Evolutionary conservation across 164 flowering plant species (phyloP).

Genomic region (Magnolia changhungtana): DNA sequence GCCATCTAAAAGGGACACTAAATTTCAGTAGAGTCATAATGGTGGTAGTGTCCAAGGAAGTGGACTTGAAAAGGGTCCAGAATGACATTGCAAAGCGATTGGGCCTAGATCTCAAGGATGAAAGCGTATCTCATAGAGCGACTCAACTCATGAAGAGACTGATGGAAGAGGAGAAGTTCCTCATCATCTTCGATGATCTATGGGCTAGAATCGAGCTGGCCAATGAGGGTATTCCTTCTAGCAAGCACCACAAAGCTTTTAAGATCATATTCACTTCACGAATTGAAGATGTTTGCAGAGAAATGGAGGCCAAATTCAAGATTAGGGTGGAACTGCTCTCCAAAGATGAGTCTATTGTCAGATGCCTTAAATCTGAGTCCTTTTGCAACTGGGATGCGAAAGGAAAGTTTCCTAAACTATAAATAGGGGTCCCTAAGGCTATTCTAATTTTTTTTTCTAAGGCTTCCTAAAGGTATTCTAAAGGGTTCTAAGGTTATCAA

Average conservation of each 20-base stretch:
- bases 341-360: conserved; percentile 21
- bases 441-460: too few species aligned
- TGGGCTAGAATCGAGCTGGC: conserved; percentile 8
- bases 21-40: not conserved
- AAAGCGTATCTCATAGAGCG: not conserved
- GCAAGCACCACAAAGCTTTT: not conserved
- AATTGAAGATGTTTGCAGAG: not conserved
- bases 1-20: not conserved
- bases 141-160: not conserved
- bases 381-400: too few species aligned
- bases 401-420: too few species aligned
- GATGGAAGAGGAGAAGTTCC: not conserved
- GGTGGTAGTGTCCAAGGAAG: not conserved
- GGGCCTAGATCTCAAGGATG: not conserved
- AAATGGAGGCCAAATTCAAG: not conserved
- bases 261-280: conserved; percentile 13
- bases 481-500: too few species aligned
- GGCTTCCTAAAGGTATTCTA: too few species aligned
- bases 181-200: conserved; percentile 14
- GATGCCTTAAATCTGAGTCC: too few species aligned
- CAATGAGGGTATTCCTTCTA: conserved; percentile 10
- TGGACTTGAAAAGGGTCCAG: not conserved
- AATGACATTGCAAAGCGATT: not conserved
- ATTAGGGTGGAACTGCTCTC: conserved; percentile 15
- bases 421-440: too few species aligned